Conservation (phyloP, 805 yeast species). For the Starmerella potacharoeniae region DNA sequence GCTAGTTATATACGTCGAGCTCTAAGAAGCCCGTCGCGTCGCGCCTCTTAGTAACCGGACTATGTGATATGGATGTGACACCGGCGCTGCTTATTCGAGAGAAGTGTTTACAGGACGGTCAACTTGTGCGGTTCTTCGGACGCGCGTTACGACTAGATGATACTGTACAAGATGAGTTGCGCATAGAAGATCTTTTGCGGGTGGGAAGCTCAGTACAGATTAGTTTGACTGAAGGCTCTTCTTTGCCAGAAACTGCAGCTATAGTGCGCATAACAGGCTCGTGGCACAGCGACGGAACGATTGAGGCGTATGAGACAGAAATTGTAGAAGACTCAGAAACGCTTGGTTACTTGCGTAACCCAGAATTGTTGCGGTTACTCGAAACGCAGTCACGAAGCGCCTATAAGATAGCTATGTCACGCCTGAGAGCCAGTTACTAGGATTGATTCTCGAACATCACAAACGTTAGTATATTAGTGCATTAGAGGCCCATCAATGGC, state of each 20-base stretch:
- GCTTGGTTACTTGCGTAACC: neutral
- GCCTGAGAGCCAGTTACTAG: too few relatives aligned
- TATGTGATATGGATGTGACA: neutral
- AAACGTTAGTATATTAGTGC: too few relatives aligned
- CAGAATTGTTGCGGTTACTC: neutral
- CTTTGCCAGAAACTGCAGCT: neutral
- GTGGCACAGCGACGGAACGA: neutral
- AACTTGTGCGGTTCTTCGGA: neutral
- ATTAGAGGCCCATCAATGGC: too few relatives aligned
- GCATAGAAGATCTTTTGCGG: neutral
- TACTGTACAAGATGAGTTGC: neutral
- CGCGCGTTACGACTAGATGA: neutral
- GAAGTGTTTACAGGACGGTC: neutral
- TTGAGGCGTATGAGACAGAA: neutral
- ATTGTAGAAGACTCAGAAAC: neutral
- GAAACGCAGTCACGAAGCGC: neutral
- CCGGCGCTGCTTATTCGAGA: neutral
- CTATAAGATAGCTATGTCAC: neutral
- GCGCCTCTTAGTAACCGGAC: neutral
- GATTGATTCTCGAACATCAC: too few relatives aligned
- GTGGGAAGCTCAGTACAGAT: neutral
- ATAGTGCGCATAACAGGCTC: neutral
- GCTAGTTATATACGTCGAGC: too few relatives aligned
- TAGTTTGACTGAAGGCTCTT: neutral
- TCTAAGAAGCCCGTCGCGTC: neutral